Base-by-base conservation (phyloP, 371 early-diverging fungal species). In the Mucor sp. region DNA sequence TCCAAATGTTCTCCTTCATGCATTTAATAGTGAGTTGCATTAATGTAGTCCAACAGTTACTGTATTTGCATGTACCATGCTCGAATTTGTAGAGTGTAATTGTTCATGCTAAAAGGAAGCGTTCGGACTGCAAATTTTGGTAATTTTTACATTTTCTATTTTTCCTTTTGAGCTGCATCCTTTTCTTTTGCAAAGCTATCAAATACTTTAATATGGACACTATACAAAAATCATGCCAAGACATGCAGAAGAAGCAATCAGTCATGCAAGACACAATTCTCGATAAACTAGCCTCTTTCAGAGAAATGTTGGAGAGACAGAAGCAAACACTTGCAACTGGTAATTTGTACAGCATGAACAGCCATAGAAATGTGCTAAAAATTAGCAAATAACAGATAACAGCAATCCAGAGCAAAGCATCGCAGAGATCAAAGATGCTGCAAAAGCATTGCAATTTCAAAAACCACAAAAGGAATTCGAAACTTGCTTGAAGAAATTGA, bases 401-500 rank as follows among this genome's bases (percentile, higher is more conserved):
- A 53, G 23, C 53, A 58, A 23, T 53, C 21, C 55, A 37, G 61
- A 60, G 8, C 43, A 50, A 53, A 57, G 28, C 3, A 58, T 65
- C 56, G 21, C 32, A 19, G 41, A 27, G 48, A 43, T 79, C 28
- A 62, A 71, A 48, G 69, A 76, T 12, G 56, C 70, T 7, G 55
- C 69, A 2, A 74, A 75, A 44, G 63, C 67, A 4, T 19, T 76
- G 17, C 68, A 70, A 14, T 73, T 84, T 47, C 74, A 76, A 19
- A 89, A 90, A 55, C 74, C 85, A 21, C 85, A 90, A 65, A 90
- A 91, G 64, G 95, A 95, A 27, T 79, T 90, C 32, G 84, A 91
- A 58, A 67, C 74, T 9, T 66, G 80, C 21, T 72, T 93, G 4
- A 67, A 82, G 14, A 94, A 93, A 65, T 87, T 89, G 74, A 85